Evolutionary conservation across 345 rosid species (phyloP), one percentile per base, ranked within the genome.

Genomic region (Euclidium syriacum): DNA sequence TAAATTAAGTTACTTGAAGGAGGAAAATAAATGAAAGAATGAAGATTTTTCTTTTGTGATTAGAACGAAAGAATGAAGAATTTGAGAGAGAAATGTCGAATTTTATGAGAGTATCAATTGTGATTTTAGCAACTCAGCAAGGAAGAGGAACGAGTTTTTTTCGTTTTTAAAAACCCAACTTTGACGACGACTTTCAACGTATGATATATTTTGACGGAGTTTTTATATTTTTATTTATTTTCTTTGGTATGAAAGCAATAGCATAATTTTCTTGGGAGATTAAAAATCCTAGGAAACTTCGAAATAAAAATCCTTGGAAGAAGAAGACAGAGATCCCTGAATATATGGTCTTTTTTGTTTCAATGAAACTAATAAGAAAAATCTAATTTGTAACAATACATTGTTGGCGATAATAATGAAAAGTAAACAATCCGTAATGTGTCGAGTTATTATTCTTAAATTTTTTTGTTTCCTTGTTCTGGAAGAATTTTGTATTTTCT

Each of bases 131-230:
- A 51, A 65, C 6, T 44, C 15, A 16, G 58, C 41, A 22, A 63
- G 0, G 75, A 48, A 32, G 75, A 63, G 23, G 59, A 71, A 61
- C 6, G 27, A 70, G 63, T 44, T 42, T 52, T 58, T 50, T 44
- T 53, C 7, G 2, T 4, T 34, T 32, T 39, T 20, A 12, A 16
- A 27, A 30, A 53, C 48, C 70, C 52, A 71, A 71, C 53, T 56
- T 71, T 63, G 75, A 63, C 75, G 51, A 63, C 17, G 70, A 64
- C 75, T 71, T 71, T 49, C 54, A 62, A 49, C 59, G 44, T 10
- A 7, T 63, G n/a, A n/a, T 32, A 33, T 20, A 5, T 40, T 2
- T 71, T 55, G 53, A 49, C 59, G 27, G 6, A 22, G 30, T 56
- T 2, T 16, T 38, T 3, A 0, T 15, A 3, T 22, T 12, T 35